Conservation (phyloP, 2,329 filamentous ascomycete genomes). For the Beauveria pseudobassiana region DNA sequence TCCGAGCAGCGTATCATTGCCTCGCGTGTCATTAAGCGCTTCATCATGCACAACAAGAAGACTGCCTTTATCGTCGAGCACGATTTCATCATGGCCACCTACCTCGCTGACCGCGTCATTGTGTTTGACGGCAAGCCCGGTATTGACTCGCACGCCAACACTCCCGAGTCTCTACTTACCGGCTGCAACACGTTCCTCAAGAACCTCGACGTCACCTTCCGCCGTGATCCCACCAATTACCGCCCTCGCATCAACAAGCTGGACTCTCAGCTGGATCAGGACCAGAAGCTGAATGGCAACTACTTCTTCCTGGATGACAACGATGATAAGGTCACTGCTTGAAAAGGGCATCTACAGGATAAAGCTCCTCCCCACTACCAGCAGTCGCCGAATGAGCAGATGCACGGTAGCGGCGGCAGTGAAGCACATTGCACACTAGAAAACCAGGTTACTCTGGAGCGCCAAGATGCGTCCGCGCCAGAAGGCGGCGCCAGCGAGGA, state of each 20-base stretch:
- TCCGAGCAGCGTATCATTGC: conserved; percentile 98
- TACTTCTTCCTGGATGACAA: conserved; percentile 95
- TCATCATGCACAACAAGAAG: conserved; percentile 99
- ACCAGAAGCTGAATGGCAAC: conserved; percentile 90
- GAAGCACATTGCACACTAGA: background rate
- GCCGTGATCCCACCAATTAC: conserved; percentile 92
- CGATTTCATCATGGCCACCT: conserved; percentile 94
- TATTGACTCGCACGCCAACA: conserved; percentile 78
- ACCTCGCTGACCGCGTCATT: conserved; percentile 84
- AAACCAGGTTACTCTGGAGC: background rate
- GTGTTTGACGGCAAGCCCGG: conserved; percentile 95
- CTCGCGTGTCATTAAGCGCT: conserved; percentile 95
- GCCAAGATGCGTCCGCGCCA: conserved; percentile 28
- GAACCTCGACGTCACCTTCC: conserved; percentile 97
- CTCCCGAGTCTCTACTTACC: conserved; percentile 83
- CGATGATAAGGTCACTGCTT: conserved; percentile 42
- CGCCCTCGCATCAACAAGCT: conserved; percentile 98
- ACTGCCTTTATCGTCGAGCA: conserved; percentile 99
- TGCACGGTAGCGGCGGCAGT: background rate
- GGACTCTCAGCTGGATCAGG: conserved; percentile 91
- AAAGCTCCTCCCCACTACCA: conserved; percentile 23
- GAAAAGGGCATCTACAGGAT: conserved; percentile 44
- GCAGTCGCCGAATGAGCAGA: conserved; percentile 16
- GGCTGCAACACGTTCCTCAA: conserved; percentile 96
- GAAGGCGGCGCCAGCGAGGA: conserved; percentile 53